Base-by-base conservation (phyloP, 768 basidiomycete species). In the Leccinum boreale region DNA sequence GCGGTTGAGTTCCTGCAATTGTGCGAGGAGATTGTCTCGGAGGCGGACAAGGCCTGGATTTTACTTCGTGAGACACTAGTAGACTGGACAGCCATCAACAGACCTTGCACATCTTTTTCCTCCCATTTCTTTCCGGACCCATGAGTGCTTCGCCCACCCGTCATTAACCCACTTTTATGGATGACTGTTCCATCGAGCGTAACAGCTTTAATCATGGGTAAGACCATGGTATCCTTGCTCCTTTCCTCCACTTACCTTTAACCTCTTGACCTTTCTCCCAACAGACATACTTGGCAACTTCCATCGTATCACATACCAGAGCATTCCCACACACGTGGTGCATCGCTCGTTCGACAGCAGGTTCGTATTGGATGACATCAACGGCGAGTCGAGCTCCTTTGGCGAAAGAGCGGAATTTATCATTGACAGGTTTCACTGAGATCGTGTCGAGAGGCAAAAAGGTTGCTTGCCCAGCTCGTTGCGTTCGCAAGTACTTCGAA, bases 401-500 rank as follows among this genome's bases (percentile, higher is more conserved):
- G 3, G 89, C 92, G 67, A 95, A 92, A 5, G 89, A 87, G 23
- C 97, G 87, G 74, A 91, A 94, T 71, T 94, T 94, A 75, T 98
- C 97, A 62, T 94, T 94, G 61, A 94, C 80, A 2, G 94, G 87
- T 71, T 96, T 98, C 33, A 89, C 89, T 68, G 94, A 92, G 63
- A 98, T 96, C 9, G 94, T 95, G 71, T 98, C 96, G n/a, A 99
- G 86, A 0, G 97, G 97, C 48, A 99, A 90, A 77, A 98, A 98
- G 0, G 97, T 99, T 12, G 96, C 96, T 74, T 94, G 92, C 1
- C 96, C 97, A 0, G 90, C 86, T 35, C 95, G 89, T 73, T 97
- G 94, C 59, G 89, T 94, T 60, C 94, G 89, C 84, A 99, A 85
- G 72, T 97, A 98, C 89, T 94, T 64, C 2, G 53, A 49, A n/a